Evolutionary conservation across 192 early-diverging fungal species (phyloP).

Genomic region (Coemansia sp.): DNA sequence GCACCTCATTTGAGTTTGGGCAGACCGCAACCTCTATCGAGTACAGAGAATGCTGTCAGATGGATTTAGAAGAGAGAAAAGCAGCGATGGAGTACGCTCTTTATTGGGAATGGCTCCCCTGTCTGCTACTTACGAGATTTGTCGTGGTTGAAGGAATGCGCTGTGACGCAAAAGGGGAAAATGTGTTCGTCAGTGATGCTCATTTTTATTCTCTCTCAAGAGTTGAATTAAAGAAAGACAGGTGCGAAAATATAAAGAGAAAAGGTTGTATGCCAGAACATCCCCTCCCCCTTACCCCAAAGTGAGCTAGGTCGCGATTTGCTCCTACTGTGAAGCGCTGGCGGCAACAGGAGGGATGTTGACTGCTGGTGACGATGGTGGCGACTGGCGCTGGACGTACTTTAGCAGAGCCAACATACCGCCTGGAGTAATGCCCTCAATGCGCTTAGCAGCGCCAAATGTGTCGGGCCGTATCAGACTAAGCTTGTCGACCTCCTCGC

Average conservation of each 20-base stretch:
- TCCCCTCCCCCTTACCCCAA: background rate
- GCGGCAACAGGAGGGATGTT: background rate
- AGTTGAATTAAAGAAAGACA: background rate
- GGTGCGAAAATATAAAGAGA: background rate
- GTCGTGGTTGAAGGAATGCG: slow-evolving; percentile 91
- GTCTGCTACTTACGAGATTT: slow-evolving; percentile 69
- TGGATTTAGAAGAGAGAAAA: background rate
- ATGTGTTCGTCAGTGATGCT: slow-evolving; percentile 49
- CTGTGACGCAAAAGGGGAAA: slow-evolving; percentile 75
- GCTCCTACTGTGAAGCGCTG: background rate
- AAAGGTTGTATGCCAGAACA: background rate
- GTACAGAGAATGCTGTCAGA: background rate
- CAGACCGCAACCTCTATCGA: slow-evolving; percentile 86
- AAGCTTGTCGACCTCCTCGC: slow-evolving; percentile 55
- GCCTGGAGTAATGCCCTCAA: slow-evolving; percentile 80
- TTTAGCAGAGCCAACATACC: slow-evolving; percentile 71
- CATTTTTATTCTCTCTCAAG: slow-evolving; percentile 22
- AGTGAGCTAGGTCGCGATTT: background rate
- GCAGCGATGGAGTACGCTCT: background rate
- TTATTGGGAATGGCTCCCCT: background rate
- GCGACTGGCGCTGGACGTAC: slow-evolving; percentile 52
- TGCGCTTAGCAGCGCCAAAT: slow-evolving; percentile 71
- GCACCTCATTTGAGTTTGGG: slow-evolving; percentile 88
- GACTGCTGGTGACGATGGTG: background rate
- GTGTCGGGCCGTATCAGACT: slow-evolving; percentile 45